Evolutionary conservation across 2,329 filamentous ascomycete genomes (phyloP), one percentile per base, ranked within the genome.

Genomic region (Alternaria triticina): DNA sequence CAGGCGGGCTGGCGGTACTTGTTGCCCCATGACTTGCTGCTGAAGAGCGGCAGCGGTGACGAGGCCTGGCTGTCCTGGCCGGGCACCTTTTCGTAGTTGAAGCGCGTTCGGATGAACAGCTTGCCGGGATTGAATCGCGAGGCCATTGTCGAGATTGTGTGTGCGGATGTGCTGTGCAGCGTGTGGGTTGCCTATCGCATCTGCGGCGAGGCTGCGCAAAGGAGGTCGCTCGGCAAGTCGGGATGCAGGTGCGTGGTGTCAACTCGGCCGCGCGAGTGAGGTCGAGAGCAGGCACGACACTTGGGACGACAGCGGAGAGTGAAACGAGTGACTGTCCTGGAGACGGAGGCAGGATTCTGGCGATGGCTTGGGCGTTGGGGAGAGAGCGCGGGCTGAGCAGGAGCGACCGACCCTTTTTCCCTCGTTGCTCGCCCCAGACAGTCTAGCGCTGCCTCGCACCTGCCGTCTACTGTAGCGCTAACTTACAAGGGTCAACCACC

Each of bases 51-150:
- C 51, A 79, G 74, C 15, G 79, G 79, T 44, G 79, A 81, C n/a
- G 74, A 72, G 67, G 68, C 71, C 72, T 81, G 79, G 73, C 76
- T 80, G 61, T 82, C 81, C 65, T 71, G 75, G 64, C 75, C 77
- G 50, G 82, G 82, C 59, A 85, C 69, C 71, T 80, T 80, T 69
- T 84, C 82, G 75, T 85, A 84, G 63, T 78, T 77, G 77, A 83
- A 82, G 72, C 76, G 78, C 60, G 78, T 79, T 62, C 78, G 74
- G 60, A 80, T 76, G 68, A 84, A 79, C 67, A 84, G 74, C 65
- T 82, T 82, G 64, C 82, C 75, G 23, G 83, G 82, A 64, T 83
- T 83, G 68, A 80, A 80, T 67, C 83, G 77, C 66, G 74, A 73
- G 58, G 74, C 74, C 75, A 77, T 78, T 72, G 66, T 65, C 61